Evolutionary conservation across 371 early-diverging fungal genomes (phyloP).

Genomic region (Blastocladiella emersonii): DNA sequence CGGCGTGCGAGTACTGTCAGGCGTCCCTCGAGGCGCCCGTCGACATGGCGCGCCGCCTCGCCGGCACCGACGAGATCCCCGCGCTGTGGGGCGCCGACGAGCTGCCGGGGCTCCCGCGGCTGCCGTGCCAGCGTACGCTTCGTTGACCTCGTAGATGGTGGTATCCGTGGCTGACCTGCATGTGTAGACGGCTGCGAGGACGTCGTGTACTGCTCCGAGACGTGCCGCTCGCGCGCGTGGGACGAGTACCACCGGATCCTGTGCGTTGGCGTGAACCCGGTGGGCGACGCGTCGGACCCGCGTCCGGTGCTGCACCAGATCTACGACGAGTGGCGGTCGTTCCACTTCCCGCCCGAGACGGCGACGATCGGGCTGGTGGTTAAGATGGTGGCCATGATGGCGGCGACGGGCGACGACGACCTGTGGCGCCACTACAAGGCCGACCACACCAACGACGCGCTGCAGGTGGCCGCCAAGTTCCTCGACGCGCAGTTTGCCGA

Average conservation of each 20-base stretch:
- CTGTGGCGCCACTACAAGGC: constrained; percentile 3
- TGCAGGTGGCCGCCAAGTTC: constrained; percentile 5
- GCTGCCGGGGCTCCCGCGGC: neutral
- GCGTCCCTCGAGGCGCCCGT: constrained; percentile 1
- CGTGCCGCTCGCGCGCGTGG: neutral
- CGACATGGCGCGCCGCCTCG: neutral
- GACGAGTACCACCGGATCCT: neutral
- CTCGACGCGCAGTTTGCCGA: constrained; percentile 10
- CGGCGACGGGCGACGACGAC: neutral
- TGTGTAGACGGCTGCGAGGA: neutral
- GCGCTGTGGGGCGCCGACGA: neutral
- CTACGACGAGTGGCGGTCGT: constrained; percentile 1
- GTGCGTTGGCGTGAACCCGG: neutral
- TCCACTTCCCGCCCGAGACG: constrained; percentile 12
- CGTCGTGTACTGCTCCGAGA: neutral
- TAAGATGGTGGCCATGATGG: constrained; percentile 9
- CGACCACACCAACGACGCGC: constrained; percentile 1
- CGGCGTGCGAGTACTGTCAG: neutral
- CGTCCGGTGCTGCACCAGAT: neutral
- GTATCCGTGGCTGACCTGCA: too few species aligned
- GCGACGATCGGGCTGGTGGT: constrained; percentile 6
- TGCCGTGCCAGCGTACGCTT: neutral
- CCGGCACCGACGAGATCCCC: neutral
- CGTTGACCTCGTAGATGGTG: too few species aligned
- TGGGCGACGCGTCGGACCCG: neutral